Conservation (phyloP, 108 stramenopile genomes). For the Nannochloropsis oceanica region DNA sequence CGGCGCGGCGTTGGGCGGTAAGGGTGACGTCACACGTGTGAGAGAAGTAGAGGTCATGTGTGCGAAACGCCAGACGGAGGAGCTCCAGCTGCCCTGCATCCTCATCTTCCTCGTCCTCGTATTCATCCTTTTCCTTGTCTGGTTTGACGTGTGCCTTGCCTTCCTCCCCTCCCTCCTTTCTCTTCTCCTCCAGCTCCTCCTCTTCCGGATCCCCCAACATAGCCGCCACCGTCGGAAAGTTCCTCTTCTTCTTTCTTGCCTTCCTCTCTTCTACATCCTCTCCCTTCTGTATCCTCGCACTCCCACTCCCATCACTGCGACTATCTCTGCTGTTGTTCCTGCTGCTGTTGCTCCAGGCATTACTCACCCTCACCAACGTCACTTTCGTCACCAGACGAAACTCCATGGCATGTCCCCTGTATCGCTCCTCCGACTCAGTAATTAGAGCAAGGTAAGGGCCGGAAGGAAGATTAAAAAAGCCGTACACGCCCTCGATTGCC, state of each 20-base stretch:
- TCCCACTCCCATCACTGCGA: not conserved
- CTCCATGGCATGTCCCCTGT: constrained; percentile 3
- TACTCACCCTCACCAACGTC: constrained; percentile 18
- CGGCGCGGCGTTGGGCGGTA: constrained; percentile 25
- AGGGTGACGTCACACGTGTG: constrained; percentile 37
- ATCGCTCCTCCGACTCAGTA: not conserved
- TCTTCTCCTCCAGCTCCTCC: not conserved
- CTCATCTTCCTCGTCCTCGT: not conserved
- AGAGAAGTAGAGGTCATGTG: constrained; percentile 40
- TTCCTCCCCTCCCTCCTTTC: not conserved
- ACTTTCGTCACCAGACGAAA: constrained; percentile 32
- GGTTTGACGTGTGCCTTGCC: not conserved
- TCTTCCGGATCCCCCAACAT: not conserved
- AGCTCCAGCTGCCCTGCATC: constrained; percentile 3
- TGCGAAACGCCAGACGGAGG: constrained; percentile 18
- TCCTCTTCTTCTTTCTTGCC: not conserved
- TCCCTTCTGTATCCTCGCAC: not conserved
- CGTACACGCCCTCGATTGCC: not conserved
- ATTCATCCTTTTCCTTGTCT: not conserved
- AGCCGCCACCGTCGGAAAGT: not conserved
- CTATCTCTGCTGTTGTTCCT: not conserved
- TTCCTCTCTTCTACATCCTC: not conserved
- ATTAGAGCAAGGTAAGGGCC: not conserved
- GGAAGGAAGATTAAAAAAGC: not conserved
- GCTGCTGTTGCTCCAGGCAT: constrained; percentile 12